These are phyloP conservation scores for Debaryomyces sp. DNA, from an alignment of 1,139 yeast genomes.

Conservation along the genomic window DNA sequence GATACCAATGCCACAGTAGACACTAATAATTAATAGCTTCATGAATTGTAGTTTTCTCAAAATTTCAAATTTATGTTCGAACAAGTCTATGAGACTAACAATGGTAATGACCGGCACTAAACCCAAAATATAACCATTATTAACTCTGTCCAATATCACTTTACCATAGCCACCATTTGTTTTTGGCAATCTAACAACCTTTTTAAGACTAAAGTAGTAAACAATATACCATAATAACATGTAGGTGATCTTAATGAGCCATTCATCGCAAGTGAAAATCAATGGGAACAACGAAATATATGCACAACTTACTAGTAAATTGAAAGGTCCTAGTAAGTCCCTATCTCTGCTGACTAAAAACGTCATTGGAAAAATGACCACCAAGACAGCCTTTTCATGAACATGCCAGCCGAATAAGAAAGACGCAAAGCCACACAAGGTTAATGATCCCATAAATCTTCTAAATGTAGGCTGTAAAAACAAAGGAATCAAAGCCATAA, in stretches of 20 bases:
- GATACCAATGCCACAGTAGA: constrained; percentile 85
- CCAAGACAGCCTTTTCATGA: constrained; percentile 92
- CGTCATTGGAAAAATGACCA: constrained; percentile 87
- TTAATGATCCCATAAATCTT: constrained; percentile 79
- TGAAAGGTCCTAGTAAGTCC: constrained; percentile 68
- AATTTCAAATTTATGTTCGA: constrained; percentile 52
- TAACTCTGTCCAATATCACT: constrained; percentile 71
- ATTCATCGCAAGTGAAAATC: constrained; percentile 78
- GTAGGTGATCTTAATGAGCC: constrained; percentile 74
- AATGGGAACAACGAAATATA: constrained; percentile 89
- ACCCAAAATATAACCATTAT: constrained; percentile 68
- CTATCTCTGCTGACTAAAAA: constrained; percentile 75
- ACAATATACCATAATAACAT: constrained; percentile 86
- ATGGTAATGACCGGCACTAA: constrained; percentile 64
- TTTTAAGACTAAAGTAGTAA: constrained; percentile 70
- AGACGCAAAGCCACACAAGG: constrained; percentile 89
- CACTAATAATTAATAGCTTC: constrained; percentile 79
- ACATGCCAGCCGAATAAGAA: constrained; percentile 98
- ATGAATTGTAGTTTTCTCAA: constrained; percentile 67
- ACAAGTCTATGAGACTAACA: constrained; percentile 58
- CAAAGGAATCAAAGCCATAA: constrained; percentile 75
- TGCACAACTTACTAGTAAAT: constrained; percentile 74
- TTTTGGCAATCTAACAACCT: constrained; percentile 61
- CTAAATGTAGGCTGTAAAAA: constrained; percentile 73
- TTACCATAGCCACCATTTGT: constrained; percentile 39